A percentile compares a stretch with the other conserved stretches of the same genome.
Conservation (phyloP, 2,329 filamentous ascomycete species). For the Microcera coccophila region DNA sequence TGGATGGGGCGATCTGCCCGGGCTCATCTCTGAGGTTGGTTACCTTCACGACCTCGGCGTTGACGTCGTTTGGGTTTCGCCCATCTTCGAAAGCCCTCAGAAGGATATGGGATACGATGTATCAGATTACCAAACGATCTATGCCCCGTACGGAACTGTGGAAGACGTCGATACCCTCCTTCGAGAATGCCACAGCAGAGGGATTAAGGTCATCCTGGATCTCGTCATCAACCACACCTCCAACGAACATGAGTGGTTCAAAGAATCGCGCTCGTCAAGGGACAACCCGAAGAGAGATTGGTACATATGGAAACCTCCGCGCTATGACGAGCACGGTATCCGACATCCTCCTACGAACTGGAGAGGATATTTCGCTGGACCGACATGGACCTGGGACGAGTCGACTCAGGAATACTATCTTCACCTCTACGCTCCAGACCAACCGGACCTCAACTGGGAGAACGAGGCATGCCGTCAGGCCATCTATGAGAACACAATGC, state of each 20-base stretch:
- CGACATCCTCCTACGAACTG: conserved; percentile 58
- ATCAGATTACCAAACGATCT: conserved; percentile 64
- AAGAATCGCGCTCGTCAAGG: conserved; percentile 48
- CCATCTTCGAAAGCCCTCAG: conserved; percentile 54
- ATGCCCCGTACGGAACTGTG: conserved; percentile 63
- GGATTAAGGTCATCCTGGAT: conserved; percentile 67
- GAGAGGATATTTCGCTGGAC: conserved; percentile 43
- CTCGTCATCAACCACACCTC: conserved; percentile 70
- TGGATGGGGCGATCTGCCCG: conserved; percentile 62
- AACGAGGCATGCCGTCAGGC: conserved; percentile 61
- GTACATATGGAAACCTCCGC: conserved; percentile 62
- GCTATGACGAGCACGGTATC: conserved; percentile 50
- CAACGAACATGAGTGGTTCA: conserved; percentile 55
- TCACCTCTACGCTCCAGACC: conserved; percentile 62
- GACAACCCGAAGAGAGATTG: conserved; percentile 54
- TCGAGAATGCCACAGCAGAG: conserved; percentile 53
- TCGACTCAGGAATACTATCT: conserved; percentile 51
- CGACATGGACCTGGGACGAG: conserved; percentile 54
- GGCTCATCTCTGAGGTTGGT: conserved; percentile 61
- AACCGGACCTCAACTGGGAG: conserved; percentile 78
- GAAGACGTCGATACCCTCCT: conserved; percentile 63
- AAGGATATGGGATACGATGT: conserved; percentile 71
- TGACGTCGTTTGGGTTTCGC: conserved; percentile 58
- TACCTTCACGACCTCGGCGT: conserved; percentile 60
- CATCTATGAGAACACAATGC: conserved; percentile 63